Evolutionary conservation across 2,329 filamentous ascomycete genomes (phyloP).

Genomic region (Pochonia chlamydosporia): DNA sequence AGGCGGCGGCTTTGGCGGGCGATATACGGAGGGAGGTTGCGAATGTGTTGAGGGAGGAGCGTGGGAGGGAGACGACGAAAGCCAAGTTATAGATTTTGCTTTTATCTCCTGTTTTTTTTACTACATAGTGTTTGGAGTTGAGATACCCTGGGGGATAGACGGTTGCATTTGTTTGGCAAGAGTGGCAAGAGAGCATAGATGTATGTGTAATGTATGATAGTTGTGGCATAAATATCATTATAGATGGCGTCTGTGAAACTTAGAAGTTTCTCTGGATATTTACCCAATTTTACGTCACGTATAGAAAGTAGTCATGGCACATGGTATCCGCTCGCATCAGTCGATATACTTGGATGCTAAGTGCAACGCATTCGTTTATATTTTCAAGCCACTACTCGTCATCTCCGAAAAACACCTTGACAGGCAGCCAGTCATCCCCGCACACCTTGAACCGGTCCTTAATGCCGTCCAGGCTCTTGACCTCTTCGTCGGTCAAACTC

Average conservation of each 20-base stretch:
- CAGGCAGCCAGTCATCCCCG: constrained; percentile 65
- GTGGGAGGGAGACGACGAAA: constrained; percentile 22
- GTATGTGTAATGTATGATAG: no score
- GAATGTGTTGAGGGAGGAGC: constrained; percentile 39
- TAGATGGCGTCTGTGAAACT: no score
- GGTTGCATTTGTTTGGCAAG: no score
- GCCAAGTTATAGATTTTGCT: constrained; percentile 30
- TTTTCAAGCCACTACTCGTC: constrained; percentile 52
- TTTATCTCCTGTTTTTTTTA: not conserved
- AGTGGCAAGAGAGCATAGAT: no score
- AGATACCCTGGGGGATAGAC: no score
- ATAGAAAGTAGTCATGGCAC: no score
- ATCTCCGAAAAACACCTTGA: constrained; percentile 79
- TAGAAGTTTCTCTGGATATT: no score
- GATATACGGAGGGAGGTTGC: constrained; percentile 45
- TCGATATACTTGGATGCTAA: no score
- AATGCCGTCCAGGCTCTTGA: constrained; percentile 61
- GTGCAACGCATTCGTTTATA: no score
- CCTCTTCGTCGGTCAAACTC: constrained; percentile 66
- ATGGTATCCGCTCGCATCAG: no score
- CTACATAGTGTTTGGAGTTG: not conserved
- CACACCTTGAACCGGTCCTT: constrained; percentile 80
- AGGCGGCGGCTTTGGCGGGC: constrained; percentile 55
- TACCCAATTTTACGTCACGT: no score
- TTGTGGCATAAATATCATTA: no score